Evolutionary conservation across 2,329 filamentous ascomycete genomes (phyloP).

Genomic region (Pseudogymnoascus sp.): DNA sequence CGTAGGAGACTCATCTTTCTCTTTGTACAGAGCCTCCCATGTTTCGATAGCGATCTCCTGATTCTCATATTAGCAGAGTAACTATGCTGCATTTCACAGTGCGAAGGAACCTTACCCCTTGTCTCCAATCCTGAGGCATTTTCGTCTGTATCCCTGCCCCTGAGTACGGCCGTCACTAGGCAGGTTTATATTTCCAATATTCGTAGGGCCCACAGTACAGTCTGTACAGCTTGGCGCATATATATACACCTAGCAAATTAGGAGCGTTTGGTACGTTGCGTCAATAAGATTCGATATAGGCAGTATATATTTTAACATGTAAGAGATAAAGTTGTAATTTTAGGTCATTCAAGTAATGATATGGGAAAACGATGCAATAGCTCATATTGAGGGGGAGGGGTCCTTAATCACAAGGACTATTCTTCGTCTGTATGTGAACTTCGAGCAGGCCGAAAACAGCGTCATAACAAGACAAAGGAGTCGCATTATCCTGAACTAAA

Average conservation of each 20-base stretch:
- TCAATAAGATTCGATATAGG: too few species aligned
- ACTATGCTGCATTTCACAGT: not conserved
- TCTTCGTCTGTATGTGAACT: not conserved
- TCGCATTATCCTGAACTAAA: not conserved
- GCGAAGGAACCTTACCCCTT: not conserved
- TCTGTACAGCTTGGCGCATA: not conserved
- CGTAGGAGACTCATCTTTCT: not conserved
- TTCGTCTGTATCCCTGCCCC: not conserved
- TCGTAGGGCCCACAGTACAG: not conserved
- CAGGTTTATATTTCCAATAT: not conserved
- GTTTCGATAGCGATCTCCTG: not conserved
- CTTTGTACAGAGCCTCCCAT: not conserved
- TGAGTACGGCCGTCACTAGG: not conserved
- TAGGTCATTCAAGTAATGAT: not conserved
- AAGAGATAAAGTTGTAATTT: not conserved
- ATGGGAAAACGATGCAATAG: not conserved
- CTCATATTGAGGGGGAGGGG: not conserved
- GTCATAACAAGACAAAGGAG: not conserved
- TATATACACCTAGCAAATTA: not conserved
- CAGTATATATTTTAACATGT: not conserved
- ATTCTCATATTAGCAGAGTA: not conserved
- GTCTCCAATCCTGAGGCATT: not conserved
- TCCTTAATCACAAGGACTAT: not conserved
- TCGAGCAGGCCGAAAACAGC: not conserved
- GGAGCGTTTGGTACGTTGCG: not conserved